These are phyloP conservation scores for Anthostomella pinea DNA, from an alignment of 2,329 filamentous ascomycete genomes.

Conservation along the genomic window DNA sequence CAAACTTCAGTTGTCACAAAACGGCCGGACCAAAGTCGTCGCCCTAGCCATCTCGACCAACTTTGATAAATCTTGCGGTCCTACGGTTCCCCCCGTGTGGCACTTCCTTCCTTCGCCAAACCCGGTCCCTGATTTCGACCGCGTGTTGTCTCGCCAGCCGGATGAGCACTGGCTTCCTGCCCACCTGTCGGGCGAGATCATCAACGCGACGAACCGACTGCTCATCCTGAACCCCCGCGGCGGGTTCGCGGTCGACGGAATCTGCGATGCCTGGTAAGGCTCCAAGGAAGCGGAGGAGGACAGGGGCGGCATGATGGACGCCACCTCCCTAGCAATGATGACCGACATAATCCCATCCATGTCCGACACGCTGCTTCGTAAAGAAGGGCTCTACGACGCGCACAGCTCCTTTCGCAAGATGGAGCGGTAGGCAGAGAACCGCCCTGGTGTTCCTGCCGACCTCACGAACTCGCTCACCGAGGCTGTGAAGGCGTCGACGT, in stretches of 20 bases:
- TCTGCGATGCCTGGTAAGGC: slow-evolving; percentile 26
- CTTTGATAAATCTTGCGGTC: slow-evolving; percentile 22
- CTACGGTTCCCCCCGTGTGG: slow-evolving; percentile 16
- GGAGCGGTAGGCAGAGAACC: slow-evolving; percentile 19
- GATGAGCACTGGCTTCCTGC: slow-evolving; percentile 25
- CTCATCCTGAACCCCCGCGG: slow-evolving; percentile 20
- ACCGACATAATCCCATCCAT: slow-evolving; percentile 27
- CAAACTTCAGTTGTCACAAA: slow-evolving; percentile 23
- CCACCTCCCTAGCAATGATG: slow-evolving; percentile 25
- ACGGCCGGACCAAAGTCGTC: slow-evolving; percentile 14
- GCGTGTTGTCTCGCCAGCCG: slow-evolving; percentile 10
- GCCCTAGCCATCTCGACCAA: slow-evolving; percentile 24
- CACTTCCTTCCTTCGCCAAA: slow-evolving; percentile 15
- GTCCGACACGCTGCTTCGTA: slow-evolving; percentile 27
- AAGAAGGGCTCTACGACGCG: slow-evolving; percentile 25
- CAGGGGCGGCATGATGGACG: slow-evolving; percentile 24
- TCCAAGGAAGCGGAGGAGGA: slow-evolving; percentile 17
- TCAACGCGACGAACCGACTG: slow-evolving; percentile 16
- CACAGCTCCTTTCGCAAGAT: slow-evolving; percentile 9
- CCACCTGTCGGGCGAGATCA: slow-evolving; percentile 19
- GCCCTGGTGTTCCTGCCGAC: slow-evolving; percentile 21
- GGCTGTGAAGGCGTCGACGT: slow-evolving; percentile 11
- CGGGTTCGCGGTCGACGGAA: slow-evolving; percentile 16
- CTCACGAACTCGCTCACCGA: slow-evolving; percentile 16
- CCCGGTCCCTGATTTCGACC: slow-evolving; percentile 23